Evolutionary conservation across 345 rosid genomes (phyloP), one percentile per base, ranked within the genome.

Genomic region (Cardamine occulta): DNA sequence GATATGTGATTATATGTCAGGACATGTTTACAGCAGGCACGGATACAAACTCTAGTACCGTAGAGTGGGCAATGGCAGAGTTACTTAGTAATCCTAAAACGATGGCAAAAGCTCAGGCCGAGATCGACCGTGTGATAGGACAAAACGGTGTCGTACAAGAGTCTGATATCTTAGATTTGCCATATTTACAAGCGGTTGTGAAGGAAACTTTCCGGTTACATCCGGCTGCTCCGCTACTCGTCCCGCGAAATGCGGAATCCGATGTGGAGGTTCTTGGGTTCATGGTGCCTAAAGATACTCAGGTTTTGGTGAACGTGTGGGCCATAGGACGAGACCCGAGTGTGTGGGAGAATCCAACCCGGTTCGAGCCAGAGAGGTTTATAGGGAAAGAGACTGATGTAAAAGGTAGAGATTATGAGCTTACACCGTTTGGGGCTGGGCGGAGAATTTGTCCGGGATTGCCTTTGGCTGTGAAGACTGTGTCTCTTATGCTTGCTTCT

Each of bases 191-290:
- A 72, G 83, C 87, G 15, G 21, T 84, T 32, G 7, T 82, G 28
- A 79, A 84, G 54, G 86, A 86, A 68, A 72, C 87, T 8, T 52
- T 82, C 13, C 70, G 86, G 4, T 58, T 86, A 72, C 89, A 86
- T 70, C 86, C 85, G 14, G 2, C 82, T 9, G 82, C 32, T 45
- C 82, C 84, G 4, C 31, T 28, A n/a, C 63, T 86, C 14, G 31
- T 81, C 32, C 87, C 86, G 0, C 80, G 79, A 32, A 74, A 53
- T 59, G 28, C 84, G 2, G 66, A 61, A 73, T 67, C 49, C 1
- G 75, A 76, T 63, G 51, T 76, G n/a, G 29, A 54, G 12, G 26
- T 76, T 57, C 13, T 63, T 2, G 71, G 75, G 1, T 76, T 76
- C 42, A 13, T 64, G 6, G n/a, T 24, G 26, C 26, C 26, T 24